phyloP scores from a whole-genome alignment of 2,329 filamentous ascomycete species.

The Sarocladium kiliense region DNA sequence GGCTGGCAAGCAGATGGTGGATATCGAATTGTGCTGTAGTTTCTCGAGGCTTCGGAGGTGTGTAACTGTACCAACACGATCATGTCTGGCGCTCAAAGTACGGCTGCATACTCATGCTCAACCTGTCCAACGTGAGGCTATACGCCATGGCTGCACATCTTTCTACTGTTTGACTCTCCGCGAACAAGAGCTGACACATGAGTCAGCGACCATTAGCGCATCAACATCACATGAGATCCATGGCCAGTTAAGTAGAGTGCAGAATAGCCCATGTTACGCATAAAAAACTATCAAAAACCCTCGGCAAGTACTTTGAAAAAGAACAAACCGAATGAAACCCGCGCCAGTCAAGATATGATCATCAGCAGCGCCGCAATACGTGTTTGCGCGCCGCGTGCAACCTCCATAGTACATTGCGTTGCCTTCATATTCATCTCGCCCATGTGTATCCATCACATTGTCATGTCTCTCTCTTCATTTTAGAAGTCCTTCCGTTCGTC shows the following conservation, averaged over 20 bases:
- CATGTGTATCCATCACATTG: neutral
- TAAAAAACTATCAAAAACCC: conserved; percentile 6
- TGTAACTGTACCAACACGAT: conserved; percentile 12
- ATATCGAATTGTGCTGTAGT: neutral
- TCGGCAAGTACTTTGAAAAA: conserved; percentile 6
- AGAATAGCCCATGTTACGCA: conserved; percentile 1
- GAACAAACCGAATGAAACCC: neutral
- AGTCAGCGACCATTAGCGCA: too few species aligned
- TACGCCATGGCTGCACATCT: too few species aligned
- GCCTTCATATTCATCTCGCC: neutral
- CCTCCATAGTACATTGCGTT: conserved; percentile 1
- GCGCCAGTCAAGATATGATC: conserved; percentile 6
- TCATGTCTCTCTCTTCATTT: neutral
- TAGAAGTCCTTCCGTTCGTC: neutral
- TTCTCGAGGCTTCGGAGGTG: conserved; percentile 12
- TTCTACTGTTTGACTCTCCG: too few species aligned
- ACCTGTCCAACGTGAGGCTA: too few species aligned
- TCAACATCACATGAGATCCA: too few species aligned
- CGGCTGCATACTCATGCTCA: too few species aligned
- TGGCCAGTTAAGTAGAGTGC: neutral
- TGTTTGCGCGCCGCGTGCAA: neutral
- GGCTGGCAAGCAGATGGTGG: neutral
- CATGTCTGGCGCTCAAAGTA: neutral
- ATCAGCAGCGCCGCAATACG: neutral
- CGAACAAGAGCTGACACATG: too few species aligned